phyloP scores from a whole-genome alignment of 2,329 filamentous ascomycete species.

The Dryadomyces quercus-mongolicae region DNA sequence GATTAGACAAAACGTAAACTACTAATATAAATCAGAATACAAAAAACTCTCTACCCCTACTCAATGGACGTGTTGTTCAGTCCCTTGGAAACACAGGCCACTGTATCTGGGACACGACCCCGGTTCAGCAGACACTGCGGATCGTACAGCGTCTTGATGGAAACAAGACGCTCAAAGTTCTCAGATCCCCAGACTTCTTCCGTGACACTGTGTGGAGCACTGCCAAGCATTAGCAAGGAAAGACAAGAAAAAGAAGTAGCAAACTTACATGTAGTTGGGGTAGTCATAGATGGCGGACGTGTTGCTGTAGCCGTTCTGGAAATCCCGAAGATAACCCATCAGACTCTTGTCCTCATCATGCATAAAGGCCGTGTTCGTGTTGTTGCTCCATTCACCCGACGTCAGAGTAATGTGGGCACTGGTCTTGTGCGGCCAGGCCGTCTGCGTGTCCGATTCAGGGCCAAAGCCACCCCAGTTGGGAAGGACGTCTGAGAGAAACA shows the following conservation, averaged over 20 bases:
- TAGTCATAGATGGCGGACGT: conserved; percentile 1
- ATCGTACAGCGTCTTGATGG: not conserved
- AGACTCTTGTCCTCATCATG: not conserved
- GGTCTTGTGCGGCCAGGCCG: not conserved
- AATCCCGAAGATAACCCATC: conserved; percentile 1
- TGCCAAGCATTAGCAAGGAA: not conserved
- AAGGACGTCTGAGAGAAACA: not conserved
- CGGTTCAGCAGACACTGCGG: conserved; percentile 1
- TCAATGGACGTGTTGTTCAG: not conserved
- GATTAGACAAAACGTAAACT: too few relatives aligned
- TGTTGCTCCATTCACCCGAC: conserved; percentile 2
- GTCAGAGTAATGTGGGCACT: conserved; percentile 2
- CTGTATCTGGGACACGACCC: not conserved
- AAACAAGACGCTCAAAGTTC: not conserved
- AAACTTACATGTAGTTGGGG: conserved; percentile 1
- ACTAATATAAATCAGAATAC: too few relatives aligned
- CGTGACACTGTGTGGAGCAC: not conserved
- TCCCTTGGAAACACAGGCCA: not conserved
- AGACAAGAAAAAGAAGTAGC: not conserved
- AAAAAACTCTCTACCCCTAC: too few relatives aligned
- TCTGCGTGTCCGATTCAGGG: not conserved
- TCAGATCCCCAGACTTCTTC: not conserved
- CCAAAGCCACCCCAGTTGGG: not conserved
- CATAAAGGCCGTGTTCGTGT: conserved; percentile 3
- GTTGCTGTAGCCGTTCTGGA: not conserved